These are phyloP conservation scores for Aegilops tauschii DNA, from an alignment of 176 grass and related monocot species.

Conservation along the genomic window DNA sequence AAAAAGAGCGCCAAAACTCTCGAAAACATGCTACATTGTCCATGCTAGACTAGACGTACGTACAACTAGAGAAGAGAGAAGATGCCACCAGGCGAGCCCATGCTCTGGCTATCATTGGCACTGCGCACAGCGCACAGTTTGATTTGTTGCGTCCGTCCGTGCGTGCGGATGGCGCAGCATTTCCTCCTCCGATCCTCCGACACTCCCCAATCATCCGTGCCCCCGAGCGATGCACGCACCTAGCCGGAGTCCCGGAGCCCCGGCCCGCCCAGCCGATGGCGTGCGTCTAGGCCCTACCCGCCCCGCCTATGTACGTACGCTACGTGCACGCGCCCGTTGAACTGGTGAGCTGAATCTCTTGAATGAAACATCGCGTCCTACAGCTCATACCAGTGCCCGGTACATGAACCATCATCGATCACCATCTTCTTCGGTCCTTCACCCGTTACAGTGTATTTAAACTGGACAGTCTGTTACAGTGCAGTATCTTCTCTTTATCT, in stretches of 20 bases:
- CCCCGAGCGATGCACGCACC: slow-evolving; percentile 3
- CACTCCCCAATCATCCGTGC: background rate
- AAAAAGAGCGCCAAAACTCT: background rate
- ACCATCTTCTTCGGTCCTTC: background rate
- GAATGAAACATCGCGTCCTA: background rate
- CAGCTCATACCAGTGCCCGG: background rate
- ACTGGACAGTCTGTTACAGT: background rate
- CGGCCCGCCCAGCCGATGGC: background rate
- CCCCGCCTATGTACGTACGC: background rate
- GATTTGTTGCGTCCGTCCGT: slow-evolving; percentile 14
- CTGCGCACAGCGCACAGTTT: background rate
- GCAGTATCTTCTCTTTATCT: background rate
- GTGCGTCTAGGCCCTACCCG: background rate
- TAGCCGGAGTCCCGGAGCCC: background rate
- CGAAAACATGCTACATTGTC: background rate
- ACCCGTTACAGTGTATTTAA: background rate
- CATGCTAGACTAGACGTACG: background rate
- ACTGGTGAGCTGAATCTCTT: background rate
- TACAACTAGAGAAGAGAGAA: background rate
- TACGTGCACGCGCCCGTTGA: background rate
- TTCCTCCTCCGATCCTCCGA: background rate
- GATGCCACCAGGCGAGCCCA: slow-evolving; percentile 14
- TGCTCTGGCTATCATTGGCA: slow-evolving; percentile 30
- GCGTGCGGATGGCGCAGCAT: slow-evolving; percentile 33
- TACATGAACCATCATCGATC: background rate